Percentiles rank a stretch among this genome's conserved stretches.
These are phyloP conservation scores for Holtermanniella nyarrowii DNA, from an alignment of 768 basidiomycete species.

Conservation along the genomic window DNA sequence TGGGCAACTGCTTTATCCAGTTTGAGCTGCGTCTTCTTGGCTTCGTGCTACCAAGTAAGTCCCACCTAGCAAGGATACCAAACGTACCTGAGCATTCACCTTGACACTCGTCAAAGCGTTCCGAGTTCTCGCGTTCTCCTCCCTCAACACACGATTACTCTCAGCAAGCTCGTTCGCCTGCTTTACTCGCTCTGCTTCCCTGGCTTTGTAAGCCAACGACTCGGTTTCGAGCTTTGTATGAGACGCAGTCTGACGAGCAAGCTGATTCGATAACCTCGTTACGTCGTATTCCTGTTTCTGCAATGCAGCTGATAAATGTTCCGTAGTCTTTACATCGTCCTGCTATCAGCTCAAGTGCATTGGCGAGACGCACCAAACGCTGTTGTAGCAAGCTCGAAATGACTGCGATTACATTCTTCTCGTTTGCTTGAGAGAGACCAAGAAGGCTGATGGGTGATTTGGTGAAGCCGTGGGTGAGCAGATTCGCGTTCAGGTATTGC, in stretches of 20 bases:
- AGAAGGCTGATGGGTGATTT: neutral
- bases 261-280: neutral
- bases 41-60: slow-evolving; percentile 18
- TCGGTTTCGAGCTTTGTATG: neutral
- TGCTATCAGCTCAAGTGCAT: neutral
- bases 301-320: neutral
- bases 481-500: neutral
- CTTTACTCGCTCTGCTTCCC: neutral
- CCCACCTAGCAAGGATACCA: neutral
- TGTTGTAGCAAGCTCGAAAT: neutral
- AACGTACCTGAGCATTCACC: slow-evolving; percentile 5
- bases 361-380: neutral
- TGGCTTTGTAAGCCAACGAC: neutral
- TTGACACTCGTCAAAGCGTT: neutral
- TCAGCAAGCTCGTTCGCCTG: neutral
- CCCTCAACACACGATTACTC: neutral
- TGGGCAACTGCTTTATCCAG: slow-evolving; percentile 27
- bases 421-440: neutral
- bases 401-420: neutral
- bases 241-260: neutral
- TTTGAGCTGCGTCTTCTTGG: slow-evolving; percentile 26
- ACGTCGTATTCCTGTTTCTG: neutral
- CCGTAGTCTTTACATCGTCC: neutral
- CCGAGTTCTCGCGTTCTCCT: neutral
- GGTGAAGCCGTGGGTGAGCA: neutral